Evolutionary conservation across 1,284 basidiomycete genomes (phyloP).

Genomic region (Ceratobasidium sp.): DNA sequence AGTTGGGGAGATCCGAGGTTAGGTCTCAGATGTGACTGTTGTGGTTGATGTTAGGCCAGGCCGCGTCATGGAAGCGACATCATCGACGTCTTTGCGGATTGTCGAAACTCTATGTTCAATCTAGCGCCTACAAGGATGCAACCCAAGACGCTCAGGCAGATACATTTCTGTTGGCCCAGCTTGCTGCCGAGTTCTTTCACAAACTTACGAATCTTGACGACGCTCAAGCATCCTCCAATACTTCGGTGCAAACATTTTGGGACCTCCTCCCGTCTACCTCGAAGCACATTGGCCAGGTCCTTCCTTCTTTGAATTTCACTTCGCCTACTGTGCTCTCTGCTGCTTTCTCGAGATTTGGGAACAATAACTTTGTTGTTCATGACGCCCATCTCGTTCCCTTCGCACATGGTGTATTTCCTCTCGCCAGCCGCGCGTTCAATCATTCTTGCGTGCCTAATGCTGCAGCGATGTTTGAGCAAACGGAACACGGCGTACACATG

Average conservation of each 20-base stretch:
- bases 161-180: slow-evolving; percentile 71
- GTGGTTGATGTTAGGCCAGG: slow-evolving; percentile 67
- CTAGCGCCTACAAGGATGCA: slow-evolving; percentile 64
- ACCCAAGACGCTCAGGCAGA: slow-evolving; percentile 69
- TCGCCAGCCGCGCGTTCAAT: slow-evolving; percentile 79
- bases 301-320: slow-evolving; percentile 17
- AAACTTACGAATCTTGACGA: slow-evolving; percentile 36
- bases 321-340: slow-evolving; percentile 59
- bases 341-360: slow-evolving; percentile 74
- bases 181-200: slow-evolving; percentile 62
- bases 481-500: slow-evolving; percentile 64
- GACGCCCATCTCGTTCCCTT: slow-evolving; percentile 71
- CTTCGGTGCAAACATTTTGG: slow-evolving; percentile 53
- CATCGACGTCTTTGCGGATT: slow-evolving; percentile 76
- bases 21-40: neutral
- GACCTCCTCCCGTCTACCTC: slow-evolving; percentile 6
- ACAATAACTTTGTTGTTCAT: slow-evolving; percentile 82
- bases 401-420: slow-evolving; percentile 78
- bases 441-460: slow-evolving; percentile 83
- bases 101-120: slow-evolving; percentile 63
- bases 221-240: slow-evolving; percentile 54
- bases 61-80: slow-evolving; percentile 70
- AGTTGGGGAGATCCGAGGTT: neutral
- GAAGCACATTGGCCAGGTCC: neutral
- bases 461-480: slow-evolving; percentile 69